A percentile compares a stretch with the other conserved stretches of the same genome.
Evolutionary conservation across 169 alveolate species (phyloP).

Genomic region (Eimeria maxima): DNA sequence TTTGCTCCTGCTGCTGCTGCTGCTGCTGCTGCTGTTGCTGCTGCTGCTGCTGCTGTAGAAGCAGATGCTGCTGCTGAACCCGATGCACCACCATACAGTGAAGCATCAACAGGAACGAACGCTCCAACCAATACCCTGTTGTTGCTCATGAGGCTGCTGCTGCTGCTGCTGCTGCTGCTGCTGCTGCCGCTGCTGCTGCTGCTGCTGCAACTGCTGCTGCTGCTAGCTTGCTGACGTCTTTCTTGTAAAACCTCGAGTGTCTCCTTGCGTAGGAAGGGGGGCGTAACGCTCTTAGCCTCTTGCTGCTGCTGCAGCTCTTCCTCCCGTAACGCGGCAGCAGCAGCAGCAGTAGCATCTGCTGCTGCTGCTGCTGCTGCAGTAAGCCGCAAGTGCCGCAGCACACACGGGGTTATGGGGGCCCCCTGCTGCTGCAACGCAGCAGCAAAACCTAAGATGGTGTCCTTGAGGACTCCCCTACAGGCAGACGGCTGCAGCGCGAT

Average conservation of each 20-base stretch:
- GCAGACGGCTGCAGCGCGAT: background rate
- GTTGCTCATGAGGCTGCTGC: background rate
- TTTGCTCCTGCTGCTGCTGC: constrained; percentile 34
- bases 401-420: background rate
- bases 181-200: constrained; percentile 34
- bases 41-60: background rate
- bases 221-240: no score
- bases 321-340: background rate
- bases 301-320: constrained; percentile 43
- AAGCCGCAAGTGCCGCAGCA: constrained; percentile 15
- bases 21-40: constrained; percentile 14
- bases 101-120: background rate
- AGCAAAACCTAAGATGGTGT: background rate
- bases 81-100: background rate
- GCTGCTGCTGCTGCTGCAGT: constrained; percentile 10
- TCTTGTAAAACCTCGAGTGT: no score
- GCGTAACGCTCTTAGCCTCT: background rate
- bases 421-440: constrained; percentile 8
- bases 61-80: background rate
- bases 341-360: no score
- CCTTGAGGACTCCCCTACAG: background rate
- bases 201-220: no score
- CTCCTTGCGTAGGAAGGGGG: background rate
- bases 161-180: constrained; percentile 20
- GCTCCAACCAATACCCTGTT: background rate